These are phyloP conservation scores for Acanthochlamys bracteata DNA, from an alignment of 106 monocot species.

Conservation along the genomic window DNA sequence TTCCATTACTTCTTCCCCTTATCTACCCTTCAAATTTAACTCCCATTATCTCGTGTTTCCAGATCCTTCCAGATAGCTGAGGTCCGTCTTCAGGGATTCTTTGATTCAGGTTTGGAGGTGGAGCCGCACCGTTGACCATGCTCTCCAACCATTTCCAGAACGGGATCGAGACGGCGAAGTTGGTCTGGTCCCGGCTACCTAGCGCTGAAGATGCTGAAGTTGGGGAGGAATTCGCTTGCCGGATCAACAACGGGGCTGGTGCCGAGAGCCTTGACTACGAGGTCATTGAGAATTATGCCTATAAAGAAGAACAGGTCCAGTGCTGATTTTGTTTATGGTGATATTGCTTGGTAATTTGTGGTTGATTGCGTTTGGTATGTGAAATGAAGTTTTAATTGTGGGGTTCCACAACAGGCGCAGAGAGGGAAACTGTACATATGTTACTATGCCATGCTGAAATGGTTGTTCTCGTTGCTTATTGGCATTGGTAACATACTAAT, in stretches of 20 bases:
- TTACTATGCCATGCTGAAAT: constrained; percentile 77
- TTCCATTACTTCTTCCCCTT: no score
- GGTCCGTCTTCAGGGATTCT: no score
- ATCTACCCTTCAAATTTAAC: no score
- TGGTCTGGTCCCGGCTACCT: constrained; percentile 75
- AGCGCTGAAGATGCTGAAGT: constrained; percentile 44
- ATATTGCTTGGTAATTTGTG: not conserved
- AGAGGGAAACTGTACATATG: constrained; percentile 77
- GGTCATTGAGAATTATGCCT: constrained; percentile 87
- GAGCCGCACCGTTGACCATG: constrained; percentile 18
- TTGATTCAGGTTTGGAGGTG: no score
- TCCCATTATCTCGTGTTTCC: no score
- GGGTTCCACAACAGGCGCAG: constrained; percentile 34
- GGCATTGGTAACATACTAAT: constrained; percentile 54
- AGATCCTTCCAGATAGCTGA: no score
- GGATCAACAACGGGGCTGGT: constrained; percentile 17
- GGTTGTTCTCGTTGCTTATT: constrained; percentile 83
- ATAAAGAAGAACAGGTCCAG: constrained; percentile 75
- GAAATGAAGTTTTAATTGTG: constrained; percentile 1
- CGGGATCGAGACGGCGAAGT: constrained; percentile 69
- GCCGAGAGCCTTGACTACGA: constrained; percentile 95
- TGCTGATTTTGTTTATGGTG: constrained; percentile 9
- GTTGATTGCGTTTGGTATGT: no score
- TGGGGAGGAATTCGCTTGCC: constrained; percentile 23
- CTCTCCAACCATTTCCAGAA: constrained; percentile 64